Evolutionary conservation across 2,329 filamentous ascomycete species (phyloP).

Genomic region (Blastomyces silverae): DNA sequence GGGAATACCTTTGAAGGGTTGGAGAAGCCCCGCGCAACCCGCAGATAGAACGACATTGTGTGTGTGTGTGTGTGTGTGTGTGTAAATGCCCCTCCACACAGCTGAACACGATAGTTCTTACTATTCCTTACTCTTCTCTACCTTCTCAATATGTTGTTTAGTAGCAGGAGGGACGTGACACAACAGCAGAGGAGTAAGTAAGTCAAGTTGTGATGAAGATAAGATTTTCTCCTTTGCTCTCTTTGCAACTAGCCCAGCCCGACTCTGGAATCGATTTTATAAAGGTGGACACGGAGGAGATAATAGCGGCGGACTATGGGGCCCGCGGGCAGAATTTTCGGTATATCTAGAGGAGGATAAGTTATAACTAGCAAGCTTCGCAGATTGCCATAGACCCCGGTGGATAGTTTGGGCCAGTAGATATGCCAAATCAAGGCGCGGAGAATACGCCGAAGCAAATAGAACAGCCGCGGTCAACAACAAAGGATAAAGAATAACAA

Average conservation of each 20-base stretch:
- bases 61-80: neutral
- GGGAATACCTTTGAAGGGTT: constrained; percentile 11
- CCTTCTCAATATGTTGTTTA: neutral
- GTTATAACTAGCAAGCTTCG: neutral
- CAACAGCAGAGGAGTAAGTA: neutral
- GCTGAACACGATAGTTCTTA: constrained; percentile 1
- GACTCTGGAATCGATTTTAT: neutral
- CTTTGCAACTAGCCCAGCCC: neutral
- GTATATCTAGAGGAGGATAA: neutral
- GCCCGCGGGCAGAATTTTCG: neutral
- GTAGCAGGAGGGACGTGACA: neutral
- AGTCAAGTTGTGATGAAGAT: neutral
- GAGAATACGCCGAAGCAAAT: neutral
- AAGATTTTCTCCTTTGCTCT: neutral
- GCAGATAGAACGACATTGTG: constrained; percentile 11
- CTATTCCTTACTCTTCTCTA: constrained; percentile 1
- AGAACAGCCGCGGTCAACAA: neutral
- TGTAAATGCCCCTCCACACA: neutral
- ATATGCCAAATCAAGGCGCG: neutral
- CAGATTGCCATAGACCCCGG: neutral
- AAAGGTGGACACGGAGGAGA: neutral
- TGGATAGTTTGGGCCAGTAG: neutral
- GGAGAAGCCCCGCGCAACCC: constrained; percentile 12
- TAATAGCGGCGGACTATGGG: neutral
- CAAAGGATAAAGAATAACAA: neutral